A percentile compares a stretch with the other conserved stretches of the same genome.
These are phyloP conservation scores for Biscogniauxia mediterranea DNA, from an alignment of 2,329 filamentous ascomycete genomes.

Conservation along the genomic window DNA sequence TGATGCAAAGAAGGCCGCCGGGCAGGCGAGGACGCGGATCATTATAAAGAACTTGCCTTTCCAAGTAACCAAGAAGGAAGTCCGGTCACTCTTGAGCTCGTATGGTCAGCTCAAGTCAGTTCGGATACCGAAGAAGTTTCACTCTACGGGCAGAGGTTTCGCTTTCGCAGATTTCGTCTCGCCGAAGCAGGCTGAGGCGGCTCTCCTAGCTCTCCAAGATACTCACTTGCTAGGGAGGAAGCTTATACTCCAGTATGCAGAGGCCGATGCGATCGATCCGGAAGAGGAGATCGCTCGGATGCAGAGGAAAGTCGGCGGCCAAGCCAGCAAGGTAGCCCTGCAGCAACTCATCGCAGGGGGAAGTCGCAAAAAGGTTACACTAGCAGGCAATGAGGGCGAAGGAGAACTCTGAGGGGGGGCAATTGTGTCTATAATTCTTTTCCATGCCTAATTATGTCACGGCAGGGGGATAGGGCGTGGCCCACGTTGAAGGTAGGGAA, in stretches of 20 bases:
- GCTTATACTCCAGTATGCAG: slow-evolving; percentile 87
- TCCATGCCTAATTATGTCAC: slow-evolving; percentile 27
- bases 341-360: slow-evolving; percentile 81
- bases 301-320: slow-evolving; percentile 90
- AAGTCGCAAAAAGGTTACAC: slow-evolving; percentile 84
- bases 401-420: slow-evolving; percentile 42
- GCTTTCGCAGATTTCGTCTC: slow-evolving; percentile 96
- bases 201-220: slow-evolving; percentile 84
- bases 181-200: slow-evolving; percentile 83
- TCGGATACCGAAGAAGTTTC: slow-evolving; percentile 92
- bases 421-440: slow-evolving; percentile 28
- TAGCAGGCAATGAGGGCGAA: slow-evolving; percentile 66
- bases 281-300: slow-evolving; percentile 97
- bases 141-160: slow-evolving; percentile 84
- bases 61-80: slow-evolving; percentile 89
- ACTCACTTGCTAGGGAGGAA: slow-evolving; percentile 90
- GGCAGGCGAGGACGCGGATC: slow-evolving; percentile 76
- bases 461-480: slow-evolving; percentile 26
- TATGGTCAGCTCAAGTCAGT: slow-evolving; percentile 93
- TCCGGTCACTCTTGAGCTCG: slow-evolving; percentile 78
- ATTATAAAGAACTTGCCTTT: slow-evolving; percentile 98
- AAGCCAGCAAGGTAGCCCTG: slow-evolving; percentile 86
- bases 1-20: slow-evolving; percentile 73
- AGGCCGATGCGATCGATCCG: slow-evolving; percentile 82
- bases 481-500: slow-evolving; percentile 26